phyloP scores from a whole-genome alignment of 192 early-diverging fungal genomes.

The Glomus cerebriforme region DNA sequence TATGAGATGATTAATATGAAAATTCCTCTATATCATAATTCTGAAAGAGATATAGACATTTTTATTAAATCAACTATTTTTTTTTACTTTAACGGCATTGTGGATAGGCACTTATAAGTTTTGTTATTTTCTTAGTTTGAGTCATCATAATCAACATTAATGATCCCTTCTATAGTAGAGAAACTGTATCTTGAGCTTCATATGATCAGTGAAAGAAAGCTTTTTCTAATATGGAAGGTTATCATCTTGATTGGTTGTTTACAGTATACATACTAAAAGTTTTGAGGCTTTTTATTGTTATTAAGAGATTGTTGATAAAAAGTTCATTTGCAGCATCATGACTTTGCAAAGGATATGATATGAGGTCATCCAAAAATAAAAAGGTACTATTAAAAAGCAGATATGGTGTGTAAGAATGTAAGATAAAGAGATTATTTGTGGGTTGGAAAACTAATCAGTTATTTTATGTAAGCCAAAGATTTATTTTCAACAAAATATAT shows the following conservation, averaged over 20 bases:
- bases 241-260: slow-evolving; percentile 22
- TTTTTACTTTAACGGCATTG: slow-evolving; percentile 26
- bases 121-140: slow-evolving; percentile 1
- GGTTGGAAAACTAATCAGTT: too few relatives aligned
- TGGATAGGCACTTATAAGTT: slow-evolving; percentile 26
- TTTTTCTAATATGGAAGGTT: background rate
- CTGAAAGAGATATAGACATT: slow-evolving; percentile 26
- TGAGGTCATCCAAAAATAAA: background rate
- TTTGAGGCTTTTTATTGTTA: background rate
- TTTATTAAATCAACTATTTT: slow-evolving; percentile 29
- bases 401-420: too few relatives aligned
- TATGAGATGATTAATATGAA: slow-evolving; percentile 15
- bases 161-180: background rate
- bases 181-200: slow-evolving; percentile 23
- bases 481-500: too few relatives aligned
- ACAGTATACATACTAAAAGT: slow-evolving; percentile 18
- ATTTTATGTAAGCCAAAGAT: too few relatives aligned
- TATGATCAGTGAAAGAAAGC: background rate
- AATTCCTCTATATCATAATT: slow-evolving; percentile 20
- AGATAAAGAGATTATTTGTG: too few relatives aligned
- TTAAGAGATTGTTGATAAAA: background rate
- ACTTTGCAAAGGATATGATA: slow-evolving; percentile 18
- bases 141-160: background rate
- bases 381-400: too few relatives aligned
- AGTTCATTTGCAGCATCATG: slow-evolving; percentile 13